Base-by-base conservation (phyloP, 163 green algal species). In the Scenedesmus sp. region DNA sequence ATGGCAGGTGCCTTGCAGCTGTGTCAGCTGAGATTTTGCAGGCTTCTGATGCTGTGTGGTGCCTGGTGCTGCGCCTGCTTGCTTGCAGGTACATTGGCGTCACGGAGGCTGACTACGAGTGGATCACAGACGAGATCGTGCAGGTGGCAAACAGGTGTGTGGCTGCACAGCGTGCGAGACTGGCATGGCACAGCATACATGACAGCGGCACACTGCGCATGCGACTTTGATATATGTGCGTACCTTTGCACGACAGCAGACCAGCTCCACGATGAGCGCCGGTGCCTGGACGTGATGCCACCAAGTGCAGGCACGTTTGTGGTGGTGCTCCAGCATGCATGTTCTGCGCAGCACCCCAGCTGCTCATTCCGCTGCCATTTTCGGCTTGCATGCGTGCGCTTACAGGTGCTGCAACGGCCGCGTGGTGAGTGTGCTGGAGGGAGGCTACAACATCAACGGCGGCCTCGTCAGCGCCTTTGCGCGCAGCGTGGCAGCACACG, bases 401-500 rank as follows among this genome's bases (percentile, higher is more conserved):
- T 86, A 85, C 95, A 95, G 92, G 84, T 98, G 95, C 94, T 99
- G 97, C 94, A 34, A 93, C 0, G 98, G 98, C 0, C 96, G 98
- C 6, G 83, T 99, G 3, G 97, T 99, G 59, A 97, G 93, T 16
- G 96, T 97, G 20, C 94, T 99, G 66, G 98, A 99, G 93, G 98
- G 98, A 15, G 98, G 98, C 12, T 99, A 99, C 95, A 96, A 97
- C 93, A 97, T 99, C 70, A 96, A 98, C 73, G 98, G 98, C 7
- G 94, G 94, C 23, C 20, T 92, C 23, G 70, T 84, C 59, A 92
- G 83, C 16, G 95, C 97, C 4, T 99, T 99, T 94, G 95, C 97
- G 4, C 96, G 96, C 84, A 97, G 93, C 73, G 97, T 99, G 20
- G 98, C 97, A 2, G 95, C 97, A 2, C 98, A 99, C 90, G 96